Evolutionary conservation across 2,329 filamentous ascomycete genomes (phyloP).

Genomic region (Aspergillus unguis): DNA sequence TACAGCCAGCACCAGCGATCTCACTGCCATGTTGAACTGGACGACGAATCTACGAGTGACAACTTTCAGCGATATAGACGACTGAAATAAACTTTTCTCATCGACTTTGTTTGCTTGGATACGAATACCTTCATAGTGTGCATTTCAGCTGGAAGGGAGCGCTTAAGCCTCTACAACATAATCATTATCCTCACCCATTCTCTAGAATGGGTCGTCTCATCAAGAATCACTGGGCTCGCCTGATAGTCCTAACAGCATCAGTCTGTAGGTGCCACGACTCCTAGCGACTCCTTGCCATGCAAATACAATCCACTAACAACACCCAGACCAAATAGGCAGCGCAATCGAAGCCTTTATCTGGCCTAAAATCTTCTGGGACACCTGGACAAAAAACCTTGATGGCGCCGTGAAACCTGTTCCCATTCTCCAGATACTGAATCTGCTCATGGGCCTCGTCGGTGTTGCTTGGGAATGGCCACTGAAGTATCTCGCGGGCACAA

Average conservation of each 20-base stretch:
- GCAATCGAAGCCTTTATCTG: constrained; percentile 89
- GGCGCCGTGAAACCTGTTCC: constrained; percentile 82
- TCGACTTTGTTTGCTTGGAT: too few relatives aligned
- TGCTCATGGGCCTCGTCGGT: constrained; percentile 73
- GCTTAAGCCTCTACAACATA: background rate
- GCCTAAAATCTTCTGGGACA: constrained; percentile 99
- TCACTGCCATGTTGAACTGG: constrained; percentile 17
- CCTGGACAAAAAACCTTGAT: constrained; percentile 86
- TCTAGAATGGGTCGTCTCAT: constrained; percentile 86
- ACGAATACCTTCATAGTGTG: background rate
- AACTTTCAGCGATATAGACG: constrained; percentile 10
- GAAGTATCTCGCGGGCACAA: constrained; percentile 68
- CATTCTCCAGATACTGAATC: constrained; percentile 82
- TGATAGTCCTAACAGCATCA: constrained; percentile 85
- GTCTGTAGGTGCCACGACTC: constrained; percentile 56
- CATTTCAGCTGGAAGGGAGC: constrained; percentile 30
- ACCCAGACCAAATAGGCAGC: constrained; percentile 77
- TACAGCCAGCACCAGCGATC: background rate
- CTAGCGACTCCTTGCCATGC: background rate
- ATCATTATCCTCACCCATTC: background rate
- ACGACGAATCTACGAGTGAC: constrained; percentile 1
- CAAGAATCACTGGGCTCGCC: constrained; percentile 98
- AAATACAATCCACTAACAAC: background rate
- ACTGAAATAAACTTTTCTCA: background rate
- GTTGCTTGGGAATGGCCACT: constrained; percentile 92